Percentiles rank a stretch among this genome's conserved stretches.
Conservation (phyloP, 148 eudicot genomes). For the Linanthus parryae region DNA sequence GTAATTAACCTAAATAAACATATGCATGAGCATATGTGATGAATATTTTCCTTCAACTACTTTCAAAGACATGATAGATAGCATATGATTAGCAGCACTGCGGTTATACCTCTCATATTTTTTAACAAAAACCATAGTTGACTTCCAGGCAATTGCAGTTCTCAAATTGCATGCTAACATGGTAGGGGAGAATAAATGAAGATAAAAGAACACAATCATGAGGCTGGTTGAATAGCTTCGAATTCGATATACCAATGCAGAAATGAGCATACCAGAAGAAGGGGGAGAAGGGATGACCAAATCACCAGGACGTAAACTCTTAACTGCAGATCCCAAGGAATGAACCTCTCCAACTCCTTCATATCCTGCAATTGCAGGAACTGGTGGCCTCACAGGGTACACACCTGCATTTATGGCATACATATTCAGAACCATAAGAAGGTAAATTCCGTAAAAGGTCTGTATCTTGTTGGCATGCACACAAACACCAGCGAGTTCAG, state of each 20-base stretch:
- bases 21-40: neutral
- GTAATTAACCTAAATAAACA: neutral
- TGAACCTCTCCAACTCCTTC: slow-evolving; percentile 90
- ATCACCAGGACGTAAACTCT: slow-evolving; percentile 65
- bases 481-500: no score
- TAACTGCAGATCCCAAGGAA: slow-evolving; percentile 69
- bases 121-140: no score
- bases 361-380: slow-evolving; percentile 87
- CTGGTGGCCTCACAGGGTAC: slow-evolving; percentile 79
- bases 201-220: neutral
- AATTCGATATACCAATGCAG: no score
- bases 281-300: slow-evolving; percentile 94
- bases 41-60: no score
- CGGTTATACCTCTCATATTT: no score
- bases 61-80: no score
- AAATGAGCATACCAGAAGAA: slow-evolving; percentile 79
- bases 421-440: neutral
- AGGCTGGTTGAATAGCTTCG: no score
- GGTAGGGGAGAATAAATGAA: neutral
- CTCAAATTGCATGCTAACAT: no score
- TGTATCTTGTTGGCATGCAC: no score
- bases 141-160: no score
- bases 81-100: no score
- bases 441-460: no score
- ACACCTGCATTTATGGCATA: slow-evolving; percentile 38